Evolutionary conservation across 129 eudicot genomes (phyloP), one percentile per base, ranked within the genome.

Genomic region (Tagetes erecta): DNA sequence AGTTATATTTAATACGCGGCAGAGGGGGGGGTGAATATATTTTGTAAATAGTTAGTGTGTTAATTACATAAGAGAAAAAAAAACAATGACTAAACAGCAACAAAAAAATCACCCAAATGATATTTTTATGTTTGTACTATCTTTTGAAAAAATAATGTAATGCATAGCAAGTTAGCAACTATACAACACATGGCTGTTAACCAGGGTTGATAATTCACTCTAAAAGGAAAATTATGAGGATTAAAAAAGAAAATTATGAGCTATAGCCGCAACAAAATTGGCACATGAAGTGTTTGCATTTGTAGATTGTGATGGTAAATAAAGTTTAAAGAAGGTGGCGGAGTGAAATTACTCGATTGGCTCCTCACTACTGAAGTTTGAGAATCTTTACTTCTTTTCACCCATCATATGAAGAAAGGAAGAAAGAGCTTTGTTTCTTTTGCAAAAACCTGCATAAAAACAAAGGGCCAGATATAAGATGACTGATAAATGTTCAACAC

Each of bases 381-480:
- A 34, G 83, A 76, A 45, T 33, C 87, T 84, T 80, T 81, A 58
- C 86, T 39, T 33, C 87, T 84, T 80, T 81, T 67, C 86, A 73
- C 64, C 80, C 87, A 74, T 83, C 78, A 63, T 86, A 94, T 31
- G 80, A 56, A 36, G 91, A 72, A 68, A 90, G 81, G 67, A 90
- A 90, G 83, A 90, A 90, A 34, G 79, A 70, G 67, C 82, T 74
- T 75, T 86, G 96, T 41, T 94, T 86, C 85, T 77, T 88, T 68
- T 90, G 89, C 89, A 94, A 72, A 86, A 86, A 94, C 89, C 98
- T 94, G 71, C 74, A 82, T 52, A 46, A 66, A 14, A 45, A 72
- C 67, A 59, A 64, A 52, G 49, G 34, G 71, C 60, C 50, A 33
- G 11, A 67, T 33, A 75, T 50, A 75, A 75, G 72, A 3, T 42